These are phyloP conservation scores for Mantamonas sphyraenae DNA, from an alignment of 78 protist genomes.

Conservation along the genomic window DNA sequence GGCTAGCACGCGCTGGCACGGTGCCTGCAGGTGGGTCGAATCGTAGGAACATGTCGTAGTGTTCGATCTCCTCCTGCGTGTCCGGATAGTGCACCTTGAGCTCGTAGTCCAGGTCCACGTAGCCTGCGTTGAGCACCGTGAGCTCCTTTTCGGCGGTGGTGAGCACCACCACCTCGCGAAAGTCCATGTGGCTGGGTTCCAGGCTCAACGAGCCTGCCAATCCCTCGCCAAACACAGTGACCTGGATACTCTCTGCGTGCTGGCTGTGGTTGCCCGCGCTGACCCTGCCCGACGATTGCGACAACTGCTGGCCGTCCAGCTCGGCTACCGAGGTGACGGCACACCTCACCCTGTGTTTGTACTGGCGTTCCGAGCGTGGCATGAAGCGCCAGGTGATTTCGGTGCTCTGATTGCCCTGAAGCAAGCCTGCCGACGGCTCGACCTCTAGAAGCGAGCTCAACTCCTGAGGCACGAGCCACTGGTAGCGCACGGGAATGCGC, in stretches of 20 bases:
- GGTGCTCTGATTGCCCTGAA: not conserved
- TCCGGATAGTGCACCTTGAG: no score
- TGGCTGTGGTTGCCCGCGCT: no score
- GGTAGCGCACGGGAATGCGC: constrained; percentile 9
- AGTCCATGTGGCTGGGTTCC: not conserved
- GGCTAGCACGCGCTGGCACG: not conserved
- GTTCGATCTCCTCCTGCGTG: no score
- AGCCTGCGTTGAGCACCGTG: not conserved
- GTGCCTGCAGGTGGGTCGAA: not conserved
- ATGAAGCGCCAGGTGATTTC: not conserved
- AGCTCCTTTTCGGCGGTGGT: no score
- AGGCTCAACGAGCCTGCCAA: not conserved
- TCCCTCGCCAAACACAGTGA: not conserved
- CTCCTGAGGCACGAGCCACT: not conserved
- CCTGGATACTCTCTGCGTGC: not conserved
- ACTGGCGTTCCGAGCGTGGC: not conserved
- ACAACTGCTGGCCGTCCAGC: no score
- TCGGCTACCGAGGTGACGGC: not conserved
- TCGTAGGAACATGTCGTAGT: not conserved
- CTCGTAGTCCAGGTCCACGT: not conserved
- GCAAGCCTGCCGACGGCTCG: constrained; percentile 1
- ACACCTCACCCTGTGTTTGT: not conserved
- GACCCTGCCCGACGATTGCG: no score
- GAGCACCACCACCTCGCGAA: not conserved
- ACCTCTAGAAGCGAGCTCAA: not conserved